Evolutionary conservation across 352 stramenopile genomes (phyloP).

Genomic region (Synura sp.): DNA sequence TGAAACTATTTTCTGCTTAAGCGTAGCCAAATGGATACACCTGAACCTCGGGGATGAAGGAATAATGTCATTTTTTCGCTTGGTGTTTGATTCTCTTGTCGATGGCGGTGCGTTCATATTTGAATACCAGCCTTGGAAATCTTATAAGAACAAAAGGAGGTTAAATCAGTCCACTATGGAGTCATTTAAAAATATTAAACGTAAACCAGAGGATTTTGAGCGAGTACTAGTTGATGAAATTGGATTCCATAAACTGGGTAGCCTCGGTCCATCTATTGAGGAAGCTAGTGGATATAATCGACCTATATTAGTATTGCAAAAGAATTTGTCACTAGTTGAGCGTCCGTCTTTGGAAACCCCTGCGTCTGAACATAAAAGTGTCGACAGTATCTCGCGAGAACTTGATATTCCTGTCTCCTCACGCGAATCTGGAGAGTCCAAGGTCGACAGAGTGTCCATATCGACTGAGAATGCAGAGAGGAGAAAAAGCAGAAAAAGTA

Average conservation of each 20-base stretch:
- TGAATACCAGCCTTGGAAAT: conserved; percentile 60
- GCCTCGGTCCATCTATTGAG: background rate
- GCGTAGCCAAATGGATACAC: conserved; percentile 82
- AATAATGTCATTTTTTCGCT: conserved; percentile 64
- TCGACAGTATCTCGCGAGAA: no score
- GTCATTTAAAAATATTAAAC: background rate
- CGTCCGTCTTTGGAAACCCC: no score
- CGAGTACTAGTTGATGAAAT: background rate
- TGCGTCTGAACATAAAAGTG: no score
- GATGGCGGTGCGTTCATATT: conserved; percentile 66
- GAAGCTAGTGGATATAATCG: background rate
- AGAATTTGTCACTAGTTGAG: no score
- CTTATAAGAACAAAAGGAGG: conserved; percentile 28
- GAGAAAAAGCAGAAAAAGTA: no score
- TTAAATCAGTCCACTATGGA: background rate
- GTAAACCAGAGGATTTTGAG: background rate
- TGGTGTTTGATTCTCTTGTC: conserved; percentile 60
- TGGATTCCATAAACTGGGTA: background rate
- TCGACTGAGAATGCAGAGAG: no score
- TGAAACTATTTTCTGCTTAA: no score
- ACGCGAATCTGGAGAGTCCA: no score
- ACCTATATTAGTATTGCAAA: background rate
- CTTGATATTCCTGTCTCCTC: no score
- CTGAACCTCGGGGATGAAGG: conserved; percentile 74
- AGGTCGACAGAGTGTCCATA: no score